Evolutionary conservation across 331 rosid species (phyloP).

Genomic region (Quercus phellos): DNA sequence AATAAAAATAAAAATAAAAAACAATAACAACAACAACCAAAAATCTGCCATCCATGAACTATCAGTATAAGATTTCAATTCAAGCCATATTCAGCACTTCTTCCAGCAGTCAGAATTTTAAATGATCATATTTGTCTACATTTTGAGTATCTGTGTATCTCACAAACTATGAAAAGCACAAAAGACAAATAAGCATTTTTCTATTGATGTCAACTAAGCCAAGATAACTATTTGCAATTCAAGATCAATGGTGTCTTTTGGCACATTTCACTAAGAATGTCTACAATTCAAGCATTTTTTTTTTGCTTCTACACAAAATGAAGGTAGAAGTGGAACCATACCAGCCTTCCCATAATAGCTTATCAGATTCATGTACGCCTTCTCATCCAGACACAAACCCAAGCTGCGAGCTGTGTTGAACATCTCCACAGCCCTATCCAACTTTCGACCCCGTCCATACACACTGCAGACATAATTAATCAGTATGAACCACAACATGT

Average conservation of each 20-base stretch:
- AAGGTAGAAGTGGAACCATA: constrained; percentile 24
- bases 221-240: neutral
- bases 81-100: neutral
- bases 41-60: neutral
- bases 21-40: too few species aligned
- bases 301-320: neutral
- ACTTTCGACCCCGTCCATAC: constrained; percentile 72
- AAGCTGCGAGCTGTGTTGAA: constrained; percentile 51
- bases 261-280: neutral
- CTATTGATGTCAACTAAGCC: neutral
- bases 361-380: constrained; percentile 71
- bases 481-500: constrained; percentile 12
- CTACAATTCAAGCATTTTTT: neutral
- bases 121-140: neutral
- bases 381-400: constrained; percentile 59
- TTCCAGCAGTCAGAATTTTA: neutral
- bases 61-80: neutral
- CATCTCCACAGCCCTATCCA: constrained; percentile 75
- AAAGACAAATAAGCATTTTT: neutral
- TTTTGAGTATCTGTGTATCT: neutral
- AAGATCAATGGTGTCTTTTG: neutral
- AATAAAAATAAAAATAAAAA: neutral
- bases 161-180: neutral
- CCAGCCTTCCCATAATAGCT: constrained; percentile 91
- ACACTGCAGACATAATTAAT: constrained; percentile 51